Evolutionary conservation across 345 rosid genomes (phyloP), one percentile per base, ranked within the genome.

Genomic region (Salix dunnii): DNA sequence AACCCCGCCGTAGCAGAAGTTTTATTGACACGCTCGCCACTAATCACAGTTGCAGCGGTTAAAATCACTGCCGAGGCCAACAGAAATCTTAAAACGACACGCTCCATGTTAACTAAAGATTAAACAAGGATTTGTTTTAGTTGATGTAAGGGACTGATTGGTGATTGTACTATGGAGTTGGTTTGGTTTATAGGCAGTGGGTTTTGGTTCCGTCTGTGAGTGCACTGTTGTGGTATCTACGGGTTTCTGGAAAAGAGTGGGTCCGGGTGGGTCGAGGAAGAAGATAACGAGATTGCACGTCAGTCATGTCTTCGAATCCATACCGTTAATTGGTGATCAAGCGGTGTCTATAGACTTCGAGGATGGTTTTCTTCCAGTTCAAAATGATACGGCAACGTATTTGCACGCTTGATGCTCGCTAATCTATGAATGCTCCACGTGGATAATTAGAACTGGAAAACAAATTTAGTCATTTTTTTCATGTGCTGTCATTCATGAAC

Each of bases 1-100:
- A 88, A 71, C 62, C 84, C 89, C 0, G 77, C 86, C 11, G 88
- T 35, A 7, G 81, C 70, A 14, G 91, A 73, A 20, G 87, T 85
- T 23, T 28, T 83, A 62, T 90, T 91, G 30, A 68, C 84, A 6
- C 71, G 80, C 85, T 89, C 95, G 30, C 81, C 66, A 11, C 18
- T 16, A 6, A 48, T 21, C 21, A 80, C 85, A 42, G 11, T 62
- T 6, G 74, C 62, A 23, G 27, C 62, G 13, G 62, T 10, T 55
- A 55, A 55, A 55, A 55, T n/a, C 77, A 7, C 35, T 40, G 66
- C 81, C 74, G 46, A 23, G n/a, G 43, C 68, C 21, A 73, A 60
- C 62, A 63, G n/a, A 53, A 84, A 40, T 25, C 18, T 23, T 55
- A 10, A 7, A n/a, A 12, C 62, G 14, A 55, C 62, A 55, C 28